Base-by-base conservation (phyloP, 176 grass and related monocot species). In the Aegilops sharonensis region DNA sequence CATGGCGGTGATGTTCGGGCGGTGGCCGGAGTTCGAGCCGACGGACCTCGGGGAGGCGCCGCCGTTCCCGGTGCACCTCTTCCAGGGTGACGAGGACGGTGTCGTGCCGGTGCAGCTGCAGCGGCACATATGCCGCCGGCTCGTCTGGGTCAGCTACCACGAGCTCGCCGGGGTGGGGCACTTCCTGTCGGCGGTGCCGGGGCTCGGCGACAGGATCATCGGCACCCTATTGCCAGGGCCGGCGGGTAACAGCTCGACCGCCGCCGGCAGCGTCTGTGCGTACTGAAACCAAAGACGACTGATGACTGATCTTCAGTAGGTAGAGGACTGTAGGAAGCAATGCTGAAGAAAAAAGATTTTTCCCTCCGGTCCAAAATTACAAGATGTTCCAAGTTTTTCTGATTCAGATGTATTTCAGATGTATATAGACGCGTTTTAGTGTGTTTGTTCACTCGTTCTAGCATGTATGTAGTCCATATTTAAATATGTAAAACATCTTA, bases 1-100 rank as follows among this genome's bases (percentile, higher is more conserved):
- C 78, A 98, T 98, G 97, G 78, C 68, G 25, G 94, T 98, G 45
- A 96, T 98, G 97, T 98, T 98, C 36, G 97, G 97, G 7, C 82
- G 90, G 78, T 98, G 97, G 89, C 45, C 88, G 87, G 92, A 96
- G 74, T 98, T 98, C 54, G 97, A 98, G 84, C 97, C 97, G 4
- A 92, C 91, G 63, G 94, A 94, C 62, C 89, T 99, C 29, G 48
- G 73, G 13, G 78, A 90, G 80, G 74, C 52, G 48, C 80, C 77
- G 27, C 80, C 94, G 32, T 96, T 91, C 84, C 97, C 90, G 0
- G 97, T 97, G 61, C 94, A 99, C 80, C 47, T 96, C 10, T 99
- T 95, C 92, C 97, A 99, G 82, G 94, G 94, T 25, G 94, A 94
- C 6, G 92, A 99, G 72, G 97, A 99, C 82, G 90, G 94, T 11